Evolutionary conservation across 2,329 filamentous ascomycete genomes (phyloP).

Genomic region (Aureobasidium musti): DNA sequence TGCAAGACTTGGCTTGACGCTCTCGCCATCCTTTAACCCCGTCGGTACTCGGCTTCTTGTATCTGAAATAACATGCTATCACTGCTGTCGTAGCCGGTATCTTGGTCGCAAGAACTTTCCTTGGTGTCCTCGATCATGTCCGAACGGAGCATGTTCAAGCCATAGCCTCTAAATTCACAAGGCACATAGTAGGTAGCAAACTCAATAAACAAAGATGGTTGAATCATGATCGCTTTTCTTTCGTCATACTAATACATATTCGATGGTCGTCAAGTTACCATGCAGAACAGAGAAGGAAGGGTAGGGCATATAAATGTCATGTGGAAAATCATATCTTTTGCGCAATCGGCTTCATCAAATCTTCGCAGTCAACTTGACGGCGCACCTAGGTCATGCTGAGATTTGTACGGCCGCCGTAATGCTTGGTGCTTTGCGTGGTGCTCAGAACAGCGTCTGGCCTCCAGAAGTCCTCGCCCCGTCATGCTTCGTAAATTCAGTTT

Average conservation of each 20-base stretch:
- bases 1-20: background rate
- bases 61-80: no score
- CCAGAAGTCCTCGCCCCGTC: background rate
- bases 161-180: background rate
- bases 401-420: constrained; percentile 27
- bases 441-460: constrained; percentile 1
- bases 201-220: background rate
- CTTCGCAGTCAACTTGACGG: constrained; percentile 28
- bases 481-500: constrained; percentile 8
- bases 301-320: constrained; percentile 29
- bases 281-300: constrained; percentile 22
- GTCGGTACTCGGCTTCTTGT: background rate
- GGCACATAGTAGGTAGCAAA: background rate
- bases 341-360: constrained; percentile 28
- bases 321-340: constrained; percentile 30
- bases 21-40: background rate
- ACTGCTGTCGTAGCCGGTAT: background rate
- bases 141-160: background rate
- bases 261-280: constrained; percentile 21
- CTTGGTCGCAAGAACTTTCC: background rate
- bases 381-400: constrained; percentile 23
- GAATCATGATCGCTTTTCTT: constrained; percentile 29
- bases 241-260: constrained; percentile 30
- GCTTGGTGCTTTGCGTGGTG: constrained; percentile 8
- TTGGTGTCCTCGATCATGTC: background rate